A percentile compares a stretch with the other conserved stretches of the same genome.
These are phyloP conservation scores for Pichia sp. DNA, from an alignment of 1,139 yeast genomes.

Conservation along the genomic window DNA sequence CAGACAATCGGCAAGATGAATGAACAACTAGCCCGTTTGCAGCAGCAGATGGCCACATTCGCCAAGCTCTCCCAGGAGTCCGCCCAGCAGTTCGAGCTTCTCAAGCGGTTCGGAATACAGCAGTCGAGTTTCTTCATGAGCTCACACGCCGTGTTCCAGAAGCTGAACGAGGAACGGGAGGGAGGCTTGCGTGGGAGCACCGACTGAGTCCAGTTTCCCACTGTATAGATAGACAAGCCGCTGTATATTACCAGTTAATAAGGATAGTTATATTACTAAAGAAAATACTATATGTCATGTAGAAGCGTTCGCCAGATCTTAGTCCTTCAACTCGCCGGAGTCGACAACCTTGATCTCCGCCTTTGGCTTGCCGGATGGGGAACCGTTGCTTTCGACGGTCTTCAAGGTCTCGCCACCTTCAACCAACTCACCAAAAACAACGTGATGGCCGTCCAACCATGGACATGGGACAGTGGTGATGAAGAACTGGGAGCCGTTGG, in stretches of 20 bases:
- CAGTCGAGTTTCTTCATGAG: constrained; percentile 30
- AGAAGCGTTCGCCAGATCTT: not conserved
- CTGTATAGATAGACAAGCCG: not conserved
- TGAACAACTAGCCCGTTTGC: constrained; percentile 22
- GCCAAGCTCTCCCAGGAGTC: constrained; percentile 21
- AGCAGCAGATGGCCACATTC: constrained; percentile 22
- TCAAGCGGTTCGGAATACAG: constrained; percentile 26
- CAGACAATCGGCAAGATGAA: constrained; percentile 19
- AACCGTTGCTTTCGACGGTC: constrained; percentile 84
- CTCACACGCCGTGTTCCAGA: constrained; percentile 30
- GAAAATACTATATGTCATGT: not conserved
- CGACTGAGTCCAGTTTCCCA: not conserved
- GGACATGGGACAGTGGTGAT: constrained; percentile 94
- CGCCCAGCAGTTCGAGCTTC: constrained; percentile 25
- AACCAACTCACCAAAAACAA: constrained; percentile 94
- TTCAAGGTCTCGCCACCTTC: constrained; percentile 90
- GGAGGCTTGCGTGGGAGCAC: not conserved
- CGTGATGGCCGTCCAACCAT: constrained; percentile 99
- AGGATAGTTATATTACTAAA: not conserved
- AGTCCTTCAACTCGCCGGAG: constrained; percentile 71
- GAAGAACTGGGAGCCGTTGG: constrained; percentile 99
- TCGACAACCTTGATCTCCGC: constrained; percentile 74
- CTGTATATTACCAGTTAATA: not conserved
- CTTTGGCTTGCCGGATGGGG: constrained; percentile 77
- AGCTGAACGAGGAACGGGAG: constrained; percentile 27